phyloP scores from a whole-genome alignment of 257 asterid genomes.

The Forsythia viridissima region DNA sequence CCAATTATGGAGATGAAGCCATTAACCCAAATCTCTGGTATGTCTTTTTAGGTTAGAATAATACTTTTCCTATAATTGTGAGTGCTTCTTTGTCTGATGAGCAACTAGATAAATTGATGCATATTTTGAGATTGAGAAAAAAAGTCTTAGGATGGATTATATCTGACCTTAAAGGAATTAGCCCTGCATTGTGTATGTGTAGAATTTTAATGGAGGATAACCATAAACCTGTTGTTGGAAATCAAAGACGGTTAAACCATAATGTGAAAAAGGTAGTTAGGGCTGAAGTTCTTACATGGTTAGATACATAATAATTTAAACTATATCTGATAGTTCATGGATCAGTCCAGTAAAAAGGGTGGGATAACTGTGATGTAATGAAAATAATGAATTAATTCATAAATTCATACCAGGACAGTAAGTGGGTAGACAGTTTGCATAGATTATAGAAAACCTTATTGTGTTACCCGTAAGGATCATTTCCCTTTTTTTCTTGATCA shows the following conservation, averaged over 20 bases:
- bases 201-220: no score
- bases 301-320: no score
- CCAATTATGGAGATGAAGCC: not conserved
- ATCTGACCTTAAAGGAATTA: not conserved
- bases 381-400: not conserved
- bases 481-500: not conserved
- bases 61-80: not conserved
- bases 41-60: not conserved
- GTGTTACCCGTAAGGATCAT: not conserved
- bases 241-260: not conserved
- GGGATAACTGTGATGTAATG: no score
- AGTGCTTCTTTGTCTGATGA: not conserved
- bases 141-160: not conserved
- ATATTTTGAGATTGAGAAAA: not conserved
- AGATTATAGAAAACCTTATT: not conserved
- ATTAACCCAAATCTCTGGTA: not conserved
- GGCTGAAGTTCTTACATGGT: not conserved
- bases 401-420: not conserved
- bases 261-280: no score
- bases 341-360: not conserved
- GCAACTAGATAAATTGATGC: not conserved
- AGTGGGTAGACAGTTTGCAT: not conserved
- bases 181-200: not conserved
- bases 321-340: not conserved
- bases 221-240: not conserved